Evolutionary conservation across 1,139 yeast species (phyloP), one percentile per base, ranked within the genome.

Genomic region (Meyerozyma smithsonii): DNA sequence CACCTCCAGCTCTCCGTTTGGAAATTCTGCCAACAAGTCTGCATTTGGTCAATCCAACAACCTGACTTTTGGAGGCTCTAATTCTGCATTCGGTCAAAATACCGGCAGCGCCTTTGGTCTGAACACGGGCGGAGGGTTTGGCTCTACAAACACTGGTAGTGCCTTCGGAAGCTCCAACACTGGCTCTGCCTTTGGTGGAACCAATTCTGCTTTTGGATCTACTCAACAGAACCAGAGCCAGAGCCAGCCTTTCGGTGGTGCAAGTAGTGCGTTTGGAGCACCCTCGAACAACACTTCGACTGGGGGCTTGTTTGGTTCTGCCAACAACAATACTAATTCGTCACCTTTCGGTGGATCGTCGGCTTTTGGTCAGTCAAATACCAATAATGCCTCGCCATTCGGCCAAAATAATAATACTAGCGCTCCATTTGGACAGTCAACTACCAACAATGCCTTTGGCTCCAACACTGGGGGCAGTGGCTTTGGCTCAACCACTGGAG

Each of bases 341-440:
- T 35, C 45, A 11, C 37, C 34, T 36, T 49, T 48, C 42, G 47
- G 37, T 19, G 15, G 36, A 24, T 42, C 40, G 19, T 54, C 47
- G 15, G 50, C 45, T 2, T 59, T 56, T 24, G 61, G 56, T n/a
- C 60, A 56, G 41, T 42, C 55, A 23, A 51, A 42, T 38, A 46
- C 58, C 2, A 59, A 58, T 37, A 21, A 45, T 43, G 37, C 54
- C 62, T 36, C 59, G 61, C 8, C 47, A 61, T 32, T 68, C 64
- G 49, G 72, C 66, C 23, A 48, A 46, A 40, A 37, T 37, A 39
- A 33, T 30, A 42, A 39, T 32, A 40, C 44, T 19, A 37, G 35
- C 35, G 40, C 47, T 16, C 43, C 42, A 2, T 47, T 46, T 36
- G 52, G 48, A 8, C 32, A 12, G 14, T 46, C 44, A 25, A 45